These are phyloP conservation scores for Eucalyptus albens DNA, from an alignment of 345 rosid genomes.

Conservation along the genomic window DNA sequence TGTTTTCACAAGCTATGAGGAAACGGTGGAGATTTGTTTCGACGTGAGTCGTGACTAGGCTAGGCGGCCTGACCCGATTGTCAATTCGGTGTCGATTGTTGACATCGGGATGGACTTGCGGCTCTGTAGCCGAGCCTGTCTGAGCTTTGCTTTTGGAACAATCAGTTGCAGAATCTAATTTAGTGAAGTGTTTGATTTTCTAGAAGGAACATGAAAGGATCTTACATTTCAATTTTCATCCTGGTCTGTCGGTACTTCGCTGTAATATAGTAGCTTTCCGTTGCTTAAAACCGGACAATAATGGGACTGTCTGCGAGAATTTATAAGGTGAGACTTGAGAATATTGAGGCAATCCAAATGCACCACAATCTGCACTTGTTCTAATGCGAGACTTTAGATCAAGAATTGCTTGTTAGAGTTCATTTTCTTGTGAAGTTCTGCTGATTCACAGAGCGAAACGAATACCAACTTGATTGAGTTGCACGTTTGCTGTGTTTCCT, in stretches of 20 bases:
- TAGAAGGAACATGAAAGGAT: background rate
- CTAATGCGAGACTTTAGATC: background rate
- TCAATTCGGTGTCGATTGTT: background rate
- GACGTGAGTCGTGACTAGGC: rapidly evolving
- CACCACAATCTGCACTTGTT: background rate
- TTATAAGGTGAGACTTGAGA: background rate
- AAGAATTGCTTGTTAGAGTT: background rate
- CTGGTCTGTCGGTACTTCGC: background rate
- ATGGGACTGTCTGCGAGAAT: background rate
- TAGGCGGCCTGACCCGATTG: background rate
- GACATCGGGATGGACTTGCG: background rate
- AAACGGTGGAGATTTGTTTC: background rate
- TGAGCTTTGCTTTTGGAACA: background rate
- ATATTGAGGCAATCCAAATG: background rate
- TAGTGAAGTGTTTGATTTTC: background rate
- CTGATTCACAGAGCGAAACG: background rate
- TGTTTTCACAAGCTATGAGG: background rate
- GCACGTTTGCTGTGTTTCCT: background rate
- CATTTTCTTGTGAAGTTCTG: background rate
- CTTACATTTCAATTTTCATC: background rate
- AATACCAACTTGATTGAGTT: background rate
- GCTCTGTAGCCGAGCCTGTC: background rate
- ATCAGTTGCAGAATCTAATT: background rate
- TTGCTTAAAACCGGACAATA: background rate
- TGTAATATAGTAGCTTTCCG: background rate